phyloP scores from a whole-genome alignment of 2,329 filamentous ascomycete species.

The Corinectria fuckeliana region DNA sequence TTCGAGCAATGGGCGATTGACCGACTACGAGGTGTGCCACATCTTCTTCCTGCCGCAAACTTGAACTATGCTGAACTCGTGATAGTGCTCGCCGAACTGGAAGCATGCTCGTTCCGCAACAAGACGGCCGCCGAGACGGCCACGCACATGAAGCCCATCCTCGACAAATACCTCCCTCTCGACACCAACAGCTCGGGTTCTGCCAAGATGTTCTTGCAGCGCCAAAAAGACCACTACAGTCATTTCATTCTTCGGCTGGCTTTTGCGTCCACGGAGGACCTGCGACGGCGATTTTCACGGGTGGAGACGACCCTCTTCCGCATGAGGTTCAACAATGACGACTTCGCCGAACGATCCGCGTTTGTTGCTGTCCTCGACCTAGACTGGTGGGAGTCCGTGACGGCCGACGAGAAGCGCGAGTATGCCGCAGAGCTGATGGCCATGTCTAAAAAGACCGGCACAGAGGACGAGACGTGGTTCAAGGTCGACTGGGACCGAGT shows the following conservation, averaged over 20 bases:
- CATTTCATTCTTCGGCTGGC: slow-evolving; percentile 96
- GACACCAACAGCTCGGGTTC: slow-evolving; percentile 73
- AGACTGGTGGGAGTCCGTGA: slow-evolving; percentile 89
- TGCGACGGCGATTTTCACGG: slow-evolving; percentile 83
- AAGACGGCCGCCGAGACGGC: slow-evolving; percentile 82
- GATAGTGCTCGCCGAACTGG: slow-evolving; percentile 82
- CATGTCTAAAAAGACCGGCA: slow-evolving; percentile 47
- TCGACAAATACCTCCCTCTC: slow-evolving; percentile 87
- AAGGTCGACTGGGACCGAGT: slow-evolving; percentile 97
- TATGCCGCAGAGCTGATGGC: slow-evolving; percentile 68
- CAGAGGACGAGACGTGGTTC: slow-evolving; percentile 88
- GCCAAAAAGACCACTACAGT: slow-evolving; percentile 95
- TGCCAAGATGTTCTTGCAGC: slow-evolving; percentile 69
- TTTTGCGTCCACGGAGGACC: slow-evolving; percentile 89
- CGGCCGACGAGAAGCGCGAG: slow-evolving; percentile 76
- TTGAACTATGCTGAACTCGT: slow-evolving; percentile 14
- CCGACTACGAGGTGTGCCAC: slow-evolving; percentile 72
- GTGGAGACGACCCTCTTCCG: slow-evolving; percentile 91
- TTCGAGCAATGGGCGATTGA: slow-evolving; percentile 99
- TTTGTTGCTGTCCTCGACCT: slow-evolving; percentile 82
- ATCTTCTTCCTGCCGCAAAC: rapidly evolving
- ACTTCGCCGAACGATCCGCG: slow-evolving; percentile 70
- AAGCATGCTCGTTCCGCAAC: slow-evolving; percentile 96
- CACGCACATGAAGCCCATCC: slow-evolving; percentile 81
- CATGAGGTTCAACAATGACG: slow-evolving; percentile 80